Conservation (phyloP, 352 stramenopile species). For the Pythium pyrilobum region DNA sequence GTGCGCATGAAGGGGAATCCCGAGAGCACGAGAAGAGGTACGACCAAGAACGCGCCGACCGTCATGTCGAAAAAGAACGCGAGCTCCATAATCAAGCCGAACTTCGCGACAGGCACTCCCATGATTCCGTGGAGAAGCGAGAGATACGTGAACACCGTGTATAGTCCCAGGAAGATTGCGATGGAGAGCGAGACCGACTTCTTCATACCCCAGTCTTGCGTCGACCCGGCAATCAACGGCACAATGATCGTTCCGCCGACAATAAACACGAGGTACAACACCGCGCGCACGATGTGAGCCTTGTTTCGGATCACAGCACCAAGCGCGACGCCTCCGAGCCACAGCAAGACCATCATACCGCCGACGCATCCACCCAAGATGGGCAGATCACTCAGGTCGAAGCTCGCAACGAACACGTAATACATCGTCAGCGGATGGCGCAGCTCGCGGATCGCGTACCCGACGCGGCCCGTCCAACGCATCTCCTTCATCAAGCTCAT, state of each 20-base stretch:
- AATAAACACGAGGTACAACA: slow-evolving; percentile 71
- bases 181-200: slow-evolving; percentile 70
- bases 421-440: slow-evolving; percentile 81
- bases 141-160: slow-evolving; percentile 71
- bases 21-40: slow-evolving; percentile 71
- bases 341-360: slow-evolving; percentile 54
- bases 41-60: slow-evolving; percentile 64
- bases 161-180: slow-evolving; percentile 68
- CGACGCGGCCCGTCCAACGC: slow-evolving; percentile 54
- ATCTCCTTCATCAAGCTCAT: slow-evolving; percentile 56
- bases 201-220: slow-evolving; percentile 51
- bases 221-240: slow-evolving; percentile 57
- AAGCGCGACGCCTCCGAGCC: slow-evolving; percentile 51
- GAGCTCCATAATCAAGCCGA: slow-evolving; percentile 67
- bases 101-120: slow-evolving; percentile 52
- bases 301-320: slow-evolving; percentile 61
- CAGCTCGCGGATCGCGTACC: slow-evolving; percentile 69
- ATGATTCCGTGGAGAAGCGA: slow-evolving; percentile 68
- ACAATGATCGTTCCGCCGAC: slow-evolving; percentile 46
- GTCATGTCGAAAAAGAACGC: slow-evolving; percentile 87
- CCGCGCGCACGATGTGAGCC: slow-evolving; percentile 34
- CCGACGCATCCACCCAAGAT: slow-evolving; percentile 56
- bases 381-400: slow-evolving; percentile 59
- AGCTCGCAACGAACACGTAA: slow-evolving; percentile 73
- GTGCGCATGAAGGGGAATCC: slow-evolving; percentile 86